A percentile compares a stretch with the other conserved stretches of the same genome.
phyloP scores from a whole-genome alignment of 352 stramenopile genomes.

The Pilasporangium apinafurcum region DNA sequence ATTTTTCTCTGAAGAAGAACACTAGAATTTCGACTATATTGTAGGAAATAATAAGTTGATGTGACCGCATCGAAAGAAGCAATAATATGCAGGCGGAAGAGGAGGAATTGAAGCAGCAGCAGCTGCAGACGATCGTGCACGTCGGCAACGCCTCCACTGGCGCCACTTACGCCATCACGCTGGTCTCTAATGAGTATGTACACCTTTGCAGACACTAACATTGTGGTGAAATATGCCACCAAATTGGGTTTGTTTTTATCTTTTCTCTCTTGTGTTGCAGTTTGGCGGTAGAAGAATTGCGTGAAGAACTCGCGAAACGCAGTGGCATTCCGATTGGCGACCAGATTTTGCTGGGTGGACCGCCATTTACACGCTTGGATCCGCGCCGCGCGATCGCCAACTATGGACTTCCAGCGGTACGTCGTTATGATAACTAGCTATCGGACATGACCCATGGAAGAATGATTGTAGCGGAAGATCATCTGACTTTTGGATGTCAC shows the following conservation, averaged over 20 bases:
- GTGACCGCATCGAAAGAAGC: constrained; percentile 17
- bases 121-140: constrained; percentile 15
- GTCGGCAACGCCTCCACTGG: constrained; percentile 47
- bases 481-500: background rate
- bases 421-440: no score
- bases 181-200: constrained; percentile 45
- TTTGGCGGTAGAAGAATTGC: constrained; percentile 59
- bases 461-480: no score
- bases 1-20: no score
- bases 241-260: background rate
- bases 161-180: constrained; percentile 20
- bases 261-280: constrained; percentile 18
- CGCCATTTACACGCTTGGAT: constrained; percentile 71
- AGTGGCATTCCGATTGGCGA: constrained; percentile 59
- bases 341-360: constrained; percentile 77
- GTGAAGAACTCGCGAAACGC: constrained; percentile 43
- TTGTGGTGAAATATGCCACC: constrained; percentile 4
- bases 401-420: constrained; percentile 55
- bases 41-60: constrained; percentile 22
- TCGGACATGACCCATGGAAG: no score
- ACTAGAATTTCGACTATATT: constrained; percentile 12
- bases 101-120: constrained; percentile 13
- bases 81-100: constrained; percentile 15
- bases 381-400: constrained; percentile 57
- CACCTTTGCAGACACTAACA: constrained; percentile 3